Evolutionary conservation across 2,329 filamentous ascomycete genomes (phyloP), one percentile per base, ranked within the genome.

Genomic region (Aspergillus unguis): DNA sequence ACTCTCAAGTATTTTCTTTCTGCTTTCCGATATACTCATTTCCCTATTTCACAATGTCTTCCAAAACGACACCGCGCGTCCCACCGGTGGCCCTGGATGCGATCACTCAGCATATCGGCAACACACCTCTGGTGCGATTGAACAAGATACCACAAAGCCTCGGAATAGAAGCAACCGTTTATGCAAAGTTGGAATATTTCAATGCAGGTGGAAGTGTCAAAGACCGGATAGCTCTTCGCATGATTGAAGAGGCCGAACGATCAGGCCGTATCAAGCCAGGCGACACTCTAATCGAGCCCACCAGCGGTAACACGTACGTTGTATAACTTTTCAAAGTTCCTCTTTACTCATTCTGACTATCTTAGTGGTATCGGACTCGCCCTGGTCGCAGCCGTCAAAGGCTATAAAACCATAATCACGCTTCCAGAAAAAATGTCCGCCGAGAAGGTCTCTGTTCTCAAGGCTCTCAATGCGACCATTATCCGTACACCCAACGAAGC

Each of bases 391-490:
- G 94, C 94, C 11, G 88, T 99, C 67, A 97, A 96, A 78, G 92
- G 92, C 61, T 99, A 97, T 81, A 92, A 92, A 75, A 95, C 92
- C 37, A 97, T 99, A 75, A 99, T 99, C 72, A 99, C 94, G 8
- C 84, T 99, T 42, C 94, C 94, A 47, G 94, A 99, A 77, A 99
- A 99, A 80, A 99, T 99, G 94, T 96, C 91, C 1, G 88, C 91
- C 44, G 94, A 99, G 75, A 99, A 99, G 75, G 94, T 99, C 36
- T 88, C 92, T 2, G 94, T 99, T 28, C 81, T 99, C 57, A 88
- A 91, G 64, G 92, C 94, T 29, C 82, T 99, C 48, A 92, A 92
- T 59, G 94, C 94, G 38, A 96, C 95, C 68, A 97, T 99, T 74
- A 96, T 99, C 71, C 87, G 94, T 50, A 99, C 94, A 3, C 94